Evolutionary conservation across 345 rosid genomes (phyloP), one percentile per base, ranked within the genome.

Genomic region (Theobroma cacao): DNA sequence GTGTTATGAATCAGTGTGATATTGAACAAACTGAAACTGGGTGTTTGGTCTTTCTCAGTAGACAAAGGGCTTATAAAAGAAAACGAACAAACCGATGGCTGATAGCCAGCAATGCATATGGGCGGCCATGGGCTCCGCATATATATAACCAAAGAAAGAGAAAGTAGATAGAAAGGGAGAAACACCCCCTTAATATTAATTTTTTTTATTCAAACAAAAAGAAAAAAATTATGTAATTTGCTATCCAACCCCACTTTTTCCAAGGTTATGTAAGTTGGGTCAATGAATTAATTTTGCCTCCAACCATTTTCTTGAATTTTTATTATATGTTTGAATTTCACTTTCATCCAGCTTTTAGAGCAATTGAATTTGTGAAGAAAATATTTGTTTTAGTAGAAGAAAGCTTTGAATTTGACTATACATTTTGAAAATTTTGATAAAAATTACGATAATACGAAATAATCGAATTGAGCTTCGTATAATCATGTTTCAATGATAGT

Each of bases 21-120:
- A 67, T 59, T 56, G 77, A 77, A 83, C 80, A 41, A 82, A 80
- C 76, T 61, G 80, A 71, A 74, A 59, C 61, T 75, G 80, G 80
- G 77, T 65, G 13, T 77, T 18, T 53, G 81, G 31, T 47, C 20
- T 69, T 50, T 66, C 79, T 61, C 65, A 22, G 83, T 63, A 82
- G 78, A 76, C 79, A 77, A 74, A 47, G 75, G 75, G 61, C 81
- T 75, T 70, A 63, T 68, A 80, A 87, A 71, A 75, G 82, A 82
- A 72, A 82, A 81, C 74, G 64, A 84, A 74, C 84, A 76, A 80
- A 81, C 79, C 73, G 75, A 82, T 82, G 74, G 86, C 80, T 55
- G 56, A 84, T 74, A 80, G 85, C 85, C 86, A 83, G 87, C 91
- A 83, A 76, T 62, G 88, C 81, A 83, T 26, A 20, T 78, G 87